Evolutionary conservation across 352 stramenopile species (phyloP), one percentile per base, ranked within the genome.

Genomic region (Globisporangium paddicum): DNA sequence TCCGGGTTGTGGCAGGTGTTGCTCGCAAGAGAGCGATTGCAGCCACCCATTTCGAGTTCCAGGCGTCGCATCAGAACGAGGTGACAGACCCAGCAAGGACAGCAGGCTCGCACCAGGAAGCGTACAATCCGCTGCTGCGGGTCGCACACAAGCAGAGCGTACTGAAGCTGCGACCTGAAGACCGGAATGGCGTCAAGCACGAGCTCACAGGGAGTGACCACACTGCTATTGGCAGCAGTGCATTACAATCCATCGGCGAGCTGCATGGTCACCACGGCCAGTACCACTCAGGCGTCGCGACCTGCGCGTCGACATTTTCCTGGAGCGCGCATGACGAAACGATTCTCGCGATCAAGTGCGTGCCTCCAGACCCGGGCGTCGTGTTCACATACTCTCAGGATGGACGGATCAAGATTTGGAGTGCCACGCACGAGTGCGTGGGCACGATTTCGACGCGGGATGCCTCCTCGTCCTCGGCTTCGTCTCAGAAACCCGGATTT

Each of bases 371-470:
- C 32, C 75, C 77, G 19, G 69, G 69, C 32, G 66, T 75, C 4
- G 57, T 89, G n/a, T 77, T 82, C 3, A 82, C 75, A 7, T 67
- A 74, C 28, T 79, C 70, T 1, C 57, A 60, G 9, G 79, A 89
- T 45, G 59, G 71, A 0, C 50, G 68, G 0, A 68, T 86, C 14
- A 80, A 79, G 41, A 61, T 89, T 19, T 89, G 79, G 79, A 71
- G 86, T 42, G 38, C 58, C 3, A 56, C 48, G 4, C 48, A 66
- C 51, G 57, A 59, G 3, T 87, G 77, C 38, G 58, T 84, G 2
- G 79, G 79, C 4, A 68, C 66, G n/a, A 81, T 90, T n/a, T 68
- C 74, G 42, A 83, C 73, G 10, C 14, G 58, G 21, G 54, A 53
- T 28, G 32, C 40, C 35, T 32, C 34, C 3, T 18, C 48, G n/a